Conservation (phyloP, 2,329 filamentous ascomycete genomes). For the Aspergillus sp. region DNA sequence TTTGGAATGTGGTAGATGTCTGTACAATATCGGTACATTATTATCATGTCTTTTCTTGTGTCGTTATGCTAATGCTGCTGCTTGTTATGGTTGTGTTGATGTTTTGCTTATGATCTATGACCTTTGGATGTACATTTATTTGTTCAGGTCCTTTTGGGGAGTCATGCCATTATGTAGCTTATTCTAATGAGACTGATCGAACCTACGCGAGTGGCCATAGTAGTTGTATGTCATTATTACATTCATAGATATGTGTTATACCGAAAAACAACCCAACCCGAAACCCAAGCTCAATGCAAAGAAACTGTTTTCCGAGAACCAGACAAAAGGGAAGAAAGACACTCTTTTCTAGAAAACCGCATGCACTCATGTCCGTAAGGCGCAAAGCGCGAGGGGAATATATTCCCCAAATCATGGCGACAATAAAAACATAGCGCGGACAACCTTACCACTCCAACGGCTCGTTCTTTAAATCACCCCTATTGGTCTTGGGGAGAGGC, state of each 20-base stretch:
- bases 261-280: constrained; percentile 8
- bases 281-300: constrained; percentile 4
- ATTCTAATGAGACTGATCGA: too few relatives aligned
- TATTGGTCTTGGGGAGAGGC: constrained; percentile 79
- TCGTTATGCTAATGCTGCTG: too few relatives aligned
- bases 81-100: too few relatives aligned
- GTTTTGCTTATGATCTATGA: too few relatives aligned
- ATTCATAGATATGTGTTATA: constrained; percentile 17
- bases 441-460: constrained; percentile 72
- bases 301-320: constrained; percentile 8
- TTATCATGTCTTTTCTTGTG: neutral
- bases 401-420: neutral
- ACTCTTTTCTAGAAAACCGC: neutral
- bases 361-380: too few relatives aligned
- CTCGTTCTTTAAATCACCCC: constrained; percentile 73
- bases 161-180: too few relatives aligned
- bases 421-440: neutral
- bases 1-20: neutral
- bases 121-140: too few relatives aligned
- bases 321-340: constrained; percentile 1
- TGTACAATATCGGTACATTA: neutral
- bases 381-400: too few relatives aligned
- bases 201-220: neutral
- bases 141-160: too few relatives aligned
- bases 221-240: neutral